These are phyloP conservation scores for Orychophragmus violaceus DNA, from an alignment of 345 rosid species.

Conservation along the genomic window DNA sequence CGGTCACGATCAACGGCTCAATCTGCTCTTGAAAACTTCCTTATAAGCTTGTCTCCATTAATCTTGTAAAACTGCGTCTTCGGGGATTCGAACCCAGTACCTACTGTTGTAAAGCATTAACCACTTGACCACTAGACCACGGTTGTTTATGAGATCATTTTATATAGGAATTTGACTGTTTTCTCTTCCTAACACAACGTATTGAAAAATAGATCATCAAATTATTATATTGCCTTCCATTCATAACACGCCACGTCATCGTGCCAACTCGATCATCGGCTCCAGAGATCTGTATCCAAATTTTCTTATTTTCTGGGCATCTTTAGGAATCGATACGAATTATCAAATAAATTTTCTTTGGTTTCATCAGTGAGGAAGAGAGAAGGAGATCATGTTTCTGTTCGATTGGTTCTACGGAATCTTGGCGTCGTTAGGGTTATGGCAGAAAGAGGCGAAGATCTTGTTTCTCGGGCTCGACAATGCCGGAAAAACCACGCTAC, in stretches of 20 bases:
- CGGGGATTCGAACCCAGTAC: no score
- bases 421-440: slow-evolving; percentile 62
- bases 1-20: no score
- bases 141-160: no score
- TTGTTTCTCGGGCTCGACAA: slow-evolving; percentile 79
- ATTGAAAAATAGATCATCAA: no score
- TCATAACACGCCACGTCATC: slow-evolving; percentile 19
- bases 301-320: neutral
- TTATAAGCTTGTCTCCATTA: no score
- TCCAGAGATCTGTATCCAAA: neutral
- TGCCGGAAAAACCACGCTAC: slow-evolving; percentile 78
- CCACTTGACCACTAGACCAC: no score
- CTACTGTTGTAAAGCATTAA: no score
- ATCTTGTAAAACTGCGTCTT: no score
- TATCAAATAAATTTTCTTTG: neutral
- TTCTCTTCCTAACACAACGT: no score
- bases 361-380: neutral
- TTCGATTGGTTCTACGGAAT: slow-evolving; percentile 79
- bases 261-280: slow-evolving; percentile 19
- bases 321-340: neutral
- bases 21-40: no score
- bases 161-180: no score
- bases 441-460: slow-evolving; percentile 86
- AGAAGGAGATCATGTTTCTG: slow-evolving; percentile 45
- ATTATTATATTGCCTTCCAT: neutral